Evolutionary conservation across 2,329 filamentous ascomycete genomes (phyloP).

Genomic region (Pseudocercospora macadamiae): DNA sequence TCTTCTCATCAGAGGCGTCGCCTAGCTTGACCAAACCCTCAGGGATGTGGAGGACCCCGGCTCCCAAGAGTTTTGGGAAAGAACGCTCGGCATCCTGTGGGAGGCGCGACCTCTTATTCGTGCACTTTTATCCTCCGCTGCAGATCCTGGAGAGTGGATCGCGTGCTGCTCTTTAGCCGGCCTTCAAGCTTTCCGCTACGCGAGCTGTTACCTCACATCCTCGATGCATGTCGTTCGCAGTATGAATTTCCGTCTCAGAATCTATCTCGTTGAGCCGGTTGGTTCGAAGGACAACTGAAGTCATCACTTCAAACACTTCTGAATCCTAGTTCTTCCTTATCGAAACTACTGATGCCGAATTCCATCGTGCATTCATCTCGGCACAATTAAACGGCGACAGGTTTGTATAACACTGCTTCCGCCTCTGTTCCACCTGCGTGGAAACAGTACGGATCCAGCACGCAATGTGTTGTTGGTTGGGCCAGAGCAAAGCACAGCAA

Average conservation of each 20-base stretch:
- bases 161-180: constrained; percentile 12
- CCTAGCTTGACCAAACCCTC: not conserved
- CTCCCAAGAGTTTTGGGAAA: not conserved
- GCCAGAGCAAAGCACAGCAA: constrained; percentile 30
- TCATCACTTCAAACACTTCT: constrained; percentile 13
- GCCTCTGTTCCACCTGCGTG: constrained; percentile 24
- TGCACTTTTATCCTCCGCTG: constrained; percentile 8
- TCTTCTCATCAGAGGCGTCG: not conserved
- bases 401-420: constrained; percentile 19
- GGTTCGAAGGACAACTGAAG: not conserved
- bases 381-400: constrained; percentile 19
- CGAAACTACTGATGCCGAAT: constrained; percentile 11
- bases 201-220: constrained; percentile 6
- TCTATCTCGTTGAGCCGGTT: constrained; percentile 9
- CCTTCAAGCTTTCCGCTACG: not conserved
- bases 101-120: constrained; percentile 3
- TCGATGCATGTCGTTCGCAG: not conserved
- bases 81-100: not conserved
- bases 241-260: constrained; percentile 17
- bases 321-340: constrained; percentile 19
- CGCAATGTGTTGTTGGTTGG: constrained; percentile 34
- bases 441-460: constrained; percentile 23
- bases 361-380: constrained; percentile 17
- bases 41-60: constrained; percentile 4
- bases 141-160: too few species aligned